phyloP scores from a whole-genome alignment of 805 yeast genomes.

The Jamesozyma jinghongensis region DNA sequence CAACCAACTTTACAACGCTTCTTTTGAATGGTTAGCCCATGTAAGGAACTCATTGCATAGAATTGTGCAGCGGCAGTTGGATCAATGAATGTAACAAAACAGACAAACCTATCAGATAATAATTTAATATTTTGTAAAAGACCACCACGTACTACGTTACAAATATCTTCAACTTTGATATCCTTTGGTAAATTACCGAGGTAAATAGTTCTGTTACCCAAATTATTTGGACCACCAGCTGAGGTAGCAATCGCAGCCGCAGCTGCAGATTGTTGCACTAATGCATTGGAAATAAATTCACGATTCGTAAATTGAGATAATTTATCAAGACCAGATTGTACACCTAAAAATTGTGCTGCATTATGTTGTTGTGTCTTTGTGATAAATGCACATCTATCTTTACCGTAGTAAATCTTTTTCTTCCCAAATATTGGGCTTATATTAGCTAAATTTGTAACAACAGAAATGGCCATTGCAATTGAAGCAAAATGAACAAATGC shows the following conservation, averaged over 20 bases:
- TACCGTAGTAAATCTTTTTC: constrained; percentile 81
- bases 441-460: constrained; percentile 65
- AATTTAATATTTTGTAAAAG: constrained; percentile 75
- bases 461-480: constrained; percentile 76
- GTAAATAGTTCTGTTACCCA: constrained; percentile 90
- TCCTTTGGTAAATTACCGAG: constrained; percentile 85
- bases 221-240: constrained; percentile 85
- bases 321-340: constrained; percentile 77
- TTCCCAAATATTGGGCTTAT: constrained; percentile 58
- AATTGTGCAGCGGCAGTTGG: constrained; percentile 97
- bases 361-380: constrained; percentile 94
- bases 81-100: constrained; percentile 91
- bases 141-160: constrained; percentile 95
- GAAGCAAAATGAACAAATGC: constrained; percentile 88
- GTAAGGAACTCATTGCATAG: constrained; percentile 86
- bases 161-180: constrained; percentile 82
- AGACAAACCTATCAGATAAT: constrained; percentile 77
- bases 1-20: constrained; percentile 88
- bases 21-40: constrained; percentile 79
- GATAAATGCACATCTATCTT: constrained; percentile 89
- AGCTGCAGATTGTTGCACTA: constrained; percentile 90
- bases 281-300: constrained; percentile 53
- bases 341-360: constrained; percentile 89
- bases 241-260: constrained; percentile 96
- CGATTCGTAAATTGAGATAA: constrained; percentile 60